phyloP scores from a whole-genome alignment of 495 filamentous ascomycete genomes.

The Talaromyces proteolyticus region DNA sequence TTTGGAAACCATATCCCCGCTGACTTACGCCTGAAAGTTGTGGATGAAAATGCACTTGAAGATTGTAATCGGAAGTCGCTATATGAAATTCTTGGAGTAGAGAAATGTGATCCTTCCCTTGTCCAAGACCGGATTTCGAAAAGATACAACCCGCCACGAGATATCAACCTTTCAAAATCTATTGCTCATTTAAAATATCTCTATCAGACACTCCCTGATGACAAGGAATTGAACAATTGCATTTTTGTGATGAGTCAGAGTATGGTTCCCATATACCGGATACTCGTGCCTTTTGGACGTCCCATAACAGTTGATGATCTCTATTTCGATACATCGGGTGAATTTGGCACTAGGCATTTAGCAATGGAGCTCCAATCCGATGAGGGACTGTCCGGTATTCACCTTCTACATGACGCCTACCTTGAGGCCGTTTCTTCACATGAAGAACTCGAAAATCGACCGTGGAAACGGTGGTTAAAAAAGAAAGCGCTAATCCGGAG shows the following conservation, averaged over 20 bases:
- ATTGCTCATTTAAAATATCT: not conserved
- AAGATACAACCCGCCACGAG: conserved; percentile 4
- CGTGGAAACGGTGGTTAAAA: not conserved
- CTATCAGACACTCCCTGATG: not conserved
- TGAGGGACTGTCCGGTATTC: not conserved
- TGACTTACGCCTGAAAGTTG: not conserved
- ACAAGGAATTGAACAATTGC: not conserved
- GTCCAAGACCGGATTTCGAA: not conserved
- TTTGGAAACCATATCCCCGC: not conserved
- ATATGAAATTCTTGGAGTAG: not conserved
- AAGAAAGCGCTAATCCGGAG: not conserved
- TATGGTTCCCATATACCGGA: not conserved
- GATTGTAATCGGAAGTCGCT: not conserved
- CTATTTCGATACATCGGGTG: not conserved
- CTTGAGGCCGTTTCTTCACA: not conserved
- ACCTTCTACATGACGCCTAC: not conserved
- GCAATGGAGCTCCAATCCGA: not conserved
- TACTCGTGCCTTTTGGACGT: not conserved
- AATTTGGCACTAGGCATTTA: not conserved
- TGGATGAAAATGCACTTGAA: not conserved
- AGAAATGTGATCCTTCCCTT: not conserved
- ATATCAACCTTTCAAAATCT: conserved; percentile 1
- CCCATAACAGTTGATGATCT: not conserved
- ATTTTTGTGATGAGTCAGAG: not conserved
- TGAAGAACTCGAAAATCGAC: not conserved